Base-by-base conservation (phyloP, 805 yeast species). In the Saitoella complicata region DNA sequence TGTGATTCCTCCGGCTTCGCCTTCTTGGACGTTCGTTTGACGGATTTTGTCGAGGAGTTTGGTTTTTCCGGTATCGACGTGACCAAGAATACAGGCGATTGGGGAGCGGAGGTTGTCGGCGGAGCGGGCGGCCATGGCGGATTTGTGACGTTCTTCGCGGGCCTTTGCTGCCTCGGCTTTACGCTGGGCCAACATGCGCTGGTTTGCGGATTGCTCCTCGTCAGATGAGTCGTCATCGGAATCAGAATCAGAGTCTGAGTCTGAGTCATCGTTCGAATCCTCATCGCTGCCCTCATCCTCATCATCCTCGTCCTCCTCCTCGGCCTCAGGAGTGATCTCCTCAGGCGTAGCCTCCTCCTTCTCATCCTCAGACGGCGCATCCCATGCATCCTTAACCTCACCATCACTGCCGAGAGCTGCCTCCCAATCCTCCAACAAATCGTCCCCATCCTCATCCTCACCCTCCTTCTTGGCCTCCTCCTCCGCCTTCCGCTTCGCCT, bases 1-100 rank as follows among this genome's bases (percentile, higher is more conserved):
- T 52, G 99, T 91, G 63, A 91, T 91, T 71, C 99, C 99, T 71
- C 99, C 99, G 45, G 99, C 99, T 70, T 91, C 99, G 60, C 98
- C 99, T 63, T 96, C 99, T 70, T 91, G 99, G 49, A 91, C 99
- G 60, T 91, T 91, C 38, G 97, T 91, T 70, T 88, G 96, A 70
- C 99, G 88, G 55, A 91, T 79, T 66, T 91, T 91, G 62, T 91
- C 99, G 62, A 91, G 72, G 53, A 91, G 74, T 63, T 91, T 91
- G 53, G 99, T 91, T 67, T 91, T 91, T 78, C 99, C 99, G 47
- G 98, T 91, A 73, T 91, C 99, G 66, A 91, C 99, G 71, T 91
- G 99, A 62, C 99, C 99, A 64, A 91, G 73, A 58, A 91, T 91
- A 80, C 95, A 86, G 66, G 98, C 91, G 62, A 91, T 91, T 52